Conservation (phyloP, 495 filamentous ascomycete genomes). For the Podospora didyma region DNA sequence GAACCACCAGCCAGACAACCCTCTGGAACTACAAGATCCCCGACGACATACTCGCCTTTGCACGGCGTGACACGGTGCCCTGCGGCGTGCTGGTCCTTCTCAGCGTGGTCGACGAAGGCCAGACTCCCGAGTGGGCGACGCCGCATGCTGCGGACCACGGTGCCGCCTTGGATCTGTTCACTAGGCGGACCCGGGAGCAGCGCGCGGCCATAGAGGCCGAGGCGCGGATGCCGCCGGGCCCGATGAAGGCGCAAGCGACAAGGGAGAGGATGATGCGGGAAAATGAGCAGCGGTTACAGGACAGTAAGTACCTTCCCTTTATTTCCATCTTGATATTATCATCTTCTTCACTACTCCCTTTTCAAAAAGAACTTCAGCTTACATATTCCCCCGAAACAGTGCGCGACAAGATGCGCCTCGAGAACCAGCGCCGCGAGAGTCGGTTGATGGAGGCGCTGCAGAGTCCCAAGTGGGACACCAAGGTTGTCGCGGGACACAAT, state of each 20-base stretch:
- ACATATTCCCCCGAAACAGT: constrained; percentile 19
- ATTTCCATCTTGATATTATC: too few species aligned
- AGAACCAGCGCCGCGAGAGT: constrained; percentile 39
- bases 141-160: constrained; percentile 35
- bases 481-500: constrained; percentile 45
- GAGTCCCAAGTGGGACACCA: constrained; percentile 51
- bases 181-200: constrained; percentile 35
- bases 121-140: constrained; percentile 56
- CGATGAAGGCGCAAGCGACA: constrained; percentile 37
- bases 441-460: constrained; percentile 52
- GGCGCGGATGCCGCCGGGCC: constrained; percentile 38
- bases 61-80: constrained; percentile 51
- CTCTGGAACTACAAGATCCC: constrained; percentile 62
- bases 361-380: not conserved
- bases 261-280: constrained; percentile 32
- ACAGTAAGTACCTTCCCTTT: constrained; percentile 36
- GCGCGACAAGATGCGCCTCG: constrained; percentile 30
- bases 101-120: constrained; percentile 43
- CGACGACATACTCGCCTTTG: constrained; percentile 46
- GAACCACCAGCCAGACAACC: constrained; percentile 47
- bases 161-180: constrained; percentile 35
- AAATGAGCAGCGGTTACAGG: constrained; percentile 34
- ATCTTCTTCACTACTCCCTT: not conserved
- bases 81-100: constrained; percentile 60
- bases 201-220: constrained; percentile 41